A percentile compares a stretch with the other conserved stretches of the same genome.
Conservation (phyloP, 169 alveolate genomes). For the Plasmodium gonderi region DNA sequence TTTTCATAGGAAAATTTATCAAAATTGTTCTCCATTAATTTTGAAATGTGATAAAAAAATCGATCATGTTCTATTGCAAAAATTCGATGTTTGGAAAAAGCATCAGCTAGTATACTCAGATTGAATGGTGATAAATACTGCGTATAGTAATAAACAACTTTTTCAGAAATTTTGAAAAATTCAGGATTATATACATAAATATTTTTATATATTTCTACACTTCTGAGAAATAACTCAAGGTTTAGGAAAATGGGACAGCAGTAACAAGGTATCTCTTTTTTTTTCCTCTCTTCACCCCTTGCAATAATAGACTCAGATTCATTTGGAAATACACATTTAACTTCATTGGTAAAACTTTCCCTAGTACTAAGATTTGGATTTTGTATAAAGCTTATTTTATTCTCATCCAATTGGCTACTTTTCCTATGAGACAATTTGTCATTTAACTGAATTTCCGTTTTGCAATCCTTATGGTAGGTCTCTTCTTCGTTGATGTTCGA, state of each 20-base stretch:
- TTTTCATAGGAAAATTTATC: slow-evolving; percentile 55
- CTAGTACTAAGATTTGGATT: background rate
- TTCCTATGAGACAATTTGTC: background rate
- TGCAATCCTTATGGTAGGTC: background rate
- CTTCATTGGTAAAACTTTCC: background rate
- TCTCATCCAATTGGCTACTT: background rate
- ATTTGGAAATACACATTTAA: background rate
- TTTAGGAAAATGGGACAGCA: slow-evolving; percentile 60
- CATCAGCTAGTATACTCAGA: slow-evolving; percentile 59
- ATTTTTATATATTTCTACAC: slow-evolving; percentile 59
- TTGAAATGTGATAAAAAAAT: slow-evolving; percentile 60
- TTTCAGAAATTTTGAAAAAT: slow-evolving; percentile 51
- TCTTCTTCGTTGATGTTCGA: background rate
- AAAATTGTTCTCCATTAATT: slow-evolving; percentile 60
- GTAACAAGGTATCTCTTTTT: background rate
- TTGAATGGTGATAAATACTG: slow-evolving; percentile 45
- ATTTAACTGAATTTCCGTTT: background rate
- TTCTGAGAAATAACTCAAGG: slow-evolving; percentile 50
- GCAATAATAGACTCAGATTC: background rate
- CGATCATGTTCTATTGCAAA: slow-evolving; percentile 62
- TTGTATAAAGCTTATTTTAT: background rate
- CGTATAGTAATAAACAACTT: slow-evolving; percentile 65
- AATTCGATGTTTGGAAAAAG: slow-evolving; percentile 63
- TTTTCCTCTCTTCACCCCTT: background rate
- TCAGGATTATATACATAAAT: slow-evolving; percentile 51